Base-by-base conservation (phyloP, 805 yeast genomes). In the Yamadazyma nakazawae region DNA sequence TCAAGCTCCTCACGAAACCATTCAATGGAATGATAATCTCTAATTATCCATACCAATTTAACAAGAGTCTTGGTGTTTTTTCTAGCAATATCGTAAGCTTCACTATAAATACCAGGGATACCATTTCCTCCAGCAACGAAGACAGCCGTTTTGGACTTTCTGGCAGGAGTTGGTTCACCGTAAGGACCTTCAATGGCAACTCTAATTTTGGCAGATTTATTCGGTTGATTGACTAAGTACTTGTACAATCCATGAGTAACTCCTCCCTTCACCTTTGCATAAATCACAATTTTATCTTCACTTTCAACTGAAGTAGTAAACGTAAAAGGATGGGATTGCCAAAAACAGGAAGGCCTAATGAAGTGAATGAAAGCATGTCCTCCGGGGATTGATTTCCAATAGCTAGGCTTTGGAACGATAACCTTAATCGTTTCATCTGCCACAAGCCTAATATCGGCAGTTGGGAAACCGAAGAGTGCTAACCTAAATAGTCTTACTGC, bases 91-190 rank as follows among this genome's bases (percentile, higher is more conserved):
- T 65, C 61, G 34, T 55, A 45, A 37, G 71, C 73, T 53, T 74
- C 75, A 16, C 72, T 68, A 40, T 66, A 62, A 19, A 74, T 64
- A 18, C 82, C 87, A 0, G 92, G 82, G 43, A 86, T 70, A 45
- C 94, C 94, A 45, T 81, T 81, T 26, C 94, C 92, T 40, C 89
- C 91, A 7, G 91, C 85, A 19, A 85, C 51, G 37, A 83, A 72
- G 6, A 84, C 70, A 5, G 82, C 76, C 47, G 77, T 74, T 41
- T 80, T 76, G 54, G 75, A 84, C 37, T 68, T 64, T 21, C 68
- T 64, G 13, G 80, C 64, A 2, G 82, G 77, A 4, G 78, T 59
- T 2, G 75, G 52, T 34, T 71, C 68, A 2, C 92, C 88, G 57
- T 86, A 85, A 1, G 91, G 90, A 1, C 92, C 92, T 58, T 85